A percentile compares a stretch with the other conserved stretches of the same genome.
These are phyloP conservation scores for Lachnellula hyalina DNA, from an alignment of 2,329 filamentous ascomycete species.

Conservation along the genomic window DNA sequence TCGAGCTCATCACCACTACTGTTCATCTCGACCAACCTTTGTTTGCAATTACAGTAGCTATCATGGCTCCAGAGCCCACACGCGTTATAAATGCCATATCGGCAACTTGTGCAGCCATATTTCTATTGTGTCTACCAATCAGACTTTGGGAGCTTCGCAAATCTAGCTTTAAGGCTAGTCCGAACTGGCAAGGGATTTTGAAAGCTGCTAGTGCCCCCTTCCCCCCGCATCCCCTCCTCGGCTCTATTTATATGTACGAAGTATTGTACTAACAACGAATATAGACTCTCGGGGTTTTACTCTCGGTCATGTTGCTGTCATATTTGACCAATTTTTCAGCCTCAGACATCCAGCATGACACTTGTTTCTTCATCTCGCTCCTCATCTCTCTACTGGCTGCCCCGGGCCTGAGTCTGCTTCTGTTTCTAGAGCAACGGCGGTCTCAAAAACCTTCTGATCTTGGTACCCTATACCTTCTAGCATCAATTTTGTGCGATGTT, in stretches of 20 bases:
- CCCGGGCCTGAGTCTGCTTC: conserved; percentile 14
- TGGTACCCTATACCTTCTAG: conserved; percentile 14
- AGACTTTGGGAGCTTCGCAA: conserved; percentile 2
- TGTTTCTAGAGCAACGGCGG: conserved; percentile 11
- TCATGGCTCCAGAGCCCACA: not conserved
- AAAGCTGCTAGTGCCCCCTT: conserved; percentile 4
- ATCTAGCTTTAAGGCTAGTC: not conserved
- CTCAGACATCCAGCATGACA: not conserved
- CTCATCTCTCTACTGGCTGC: conserved; percentile 12
- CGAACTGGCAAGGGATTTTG: not conserved
- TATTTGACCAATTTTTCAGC: not conserved
- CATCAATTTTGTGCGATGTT: conserved; percentile 13
- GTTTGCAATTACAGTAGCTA: not conserved
- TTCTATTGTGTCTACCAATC: conserved; percentile 4
- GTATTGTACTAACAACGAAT: not conserved
- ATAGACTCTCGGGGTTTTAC: conserved; percentile 1
- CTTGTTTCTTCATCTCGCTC: conserved; percentile 4
- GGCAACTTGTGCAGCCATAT: not conserved
- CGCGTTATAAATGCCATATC: not conserved
- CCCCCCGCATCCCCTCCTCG: not conserved
- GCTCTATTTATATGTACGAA: too few species aligned
- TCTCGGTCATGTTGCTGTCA: conserved; percentile 1
- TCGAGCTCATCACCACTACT: too few species aligned
- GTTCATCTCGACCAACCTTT: too few species aligned
- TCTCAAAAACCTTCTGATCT: conserved; percentile 13